Conservation (phyloP, 352 stramenopile genomes). For the Phytophthora meadii region DNA sequence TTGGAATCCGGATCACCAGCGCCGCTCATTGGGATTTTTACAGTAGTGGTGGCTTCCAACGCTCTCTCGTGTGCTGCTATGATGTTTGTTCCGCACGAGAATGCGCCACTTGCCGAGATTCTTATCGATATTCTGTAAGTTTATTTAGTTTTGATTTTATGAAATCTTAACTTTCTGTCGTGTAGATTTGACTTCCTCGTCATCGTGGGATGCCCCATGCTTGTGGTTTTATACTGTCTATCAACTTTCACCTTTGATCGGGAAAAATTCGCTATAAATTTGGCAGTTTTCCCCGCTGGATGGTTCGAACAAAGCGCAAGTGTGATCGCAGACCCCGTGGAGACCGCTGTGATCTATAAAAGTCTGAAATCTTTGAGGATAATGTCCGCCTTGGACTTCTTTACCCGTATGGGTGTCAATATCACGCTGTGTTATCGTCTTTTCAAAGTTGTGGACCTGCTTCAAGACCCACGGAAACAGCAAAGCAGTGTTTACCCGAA, state of each 20-base stretch:
- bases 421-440: slow-evolving; percentile 33
- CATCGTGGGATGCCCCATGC: slow-evolving; percentile 28
- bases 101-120: slow-evolving; percentile 13
- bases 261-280: slow-evolving; percentile 25
- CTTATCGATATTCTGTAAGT: slow-evolving; percentile 42
- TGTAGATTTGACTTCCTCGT: slow-evolving; percentile 41
- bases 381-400: slow-evolving; percentile 31
- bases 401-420: slow-evolving; percentile 41
- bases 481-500: slow-evolving; percentile 23
- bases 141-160: too few relatives aligned
- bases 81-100: slow-evolving; percentile 27
- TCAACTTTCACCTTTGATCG: slow-evolving; percentile 37
- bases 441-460: slow-evolving; percentile 3
- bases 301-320: slow-evolving; percentile 36
- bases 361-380: slow-evolving; percentile 45
- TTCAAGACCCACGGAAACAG: slow-evolving; percentile 5
- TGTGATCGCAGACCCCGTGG: slow-evolving; percentile 28
- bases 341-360: slow-evolving; percentile 36
- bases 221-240: slow-evolving; percentile 30
- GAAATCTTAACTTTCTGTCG: neutral
- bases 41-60: slow-evolving; percentile 23
- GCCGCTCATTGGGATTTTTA: slow-evolving; percentile 23
- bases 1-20: slow-evolving; percentile 28
- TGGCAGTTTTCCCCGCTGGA: slow-evolving; percentile 21
- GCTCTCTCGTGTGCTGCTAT: slow-evolving; percentile 15